Evolutionary conservation across 768 basidiomycete genomes (phyloP), one percentile per base, ranked within the genome.

Genomic region (Arthromyces matolae): DNA sequence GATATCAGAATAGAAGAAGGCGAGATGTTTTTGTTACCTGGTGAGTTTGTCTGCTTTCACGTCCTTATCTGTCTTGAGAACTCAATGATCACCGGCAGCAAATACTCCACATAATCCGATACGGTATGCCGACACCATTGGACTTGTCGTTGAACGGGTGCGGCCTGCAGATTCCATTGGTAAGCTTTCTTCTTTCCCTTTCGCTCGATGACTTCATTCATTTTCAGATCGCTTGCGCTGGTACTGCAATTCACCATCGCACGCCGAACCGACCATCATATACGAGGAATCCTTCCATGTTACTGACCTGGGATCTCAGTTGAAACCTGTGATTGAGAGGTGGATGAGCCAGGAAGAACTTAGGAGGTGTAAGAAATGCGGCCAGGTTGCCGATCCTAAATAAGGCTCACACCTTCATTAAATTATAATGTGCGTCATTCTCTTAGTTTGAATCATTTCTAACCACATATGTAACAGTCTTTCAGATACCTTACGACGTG

Each of bases 61-160:
- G 20, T 22, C 25, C 5, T 5, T 31, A 9, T 20, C 2, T 13
- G 10, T 49, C 36, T 8, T n/a, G 4, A 22, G n/a, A 29, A 2
- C 24, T 8, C 12, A 43, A 13, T 8, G 8, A 19, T 5, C 25
- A 2, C 16, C 22, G 25, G 9, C 19, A 95, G 95, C 84, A 1
- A 96, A 97, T 63, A 96, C 91, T 0, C 95, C 95, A 0, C 95
- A 99, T 67, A 96, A 95, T 59, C 95, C 95, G 4, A 86, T 94
- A 23, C 80, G 95, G 16, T 95, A 86, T 58, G 83, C 83, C 1
- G 73, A 97, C 65, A 97, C 95, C 0, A 83, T 96, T 41, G 95
- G 95, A 1, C 73, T 97, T 14, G 95, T 98, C 18, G 71, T 95
- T 25, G 95, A 99, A 64, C 81, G 90, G 10, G 81, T 85, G 20